Evolutionary conservation across 495 filamentous ascomycete genomes (phyloP).

Genomic region (Daldinia childiae): DNA sequence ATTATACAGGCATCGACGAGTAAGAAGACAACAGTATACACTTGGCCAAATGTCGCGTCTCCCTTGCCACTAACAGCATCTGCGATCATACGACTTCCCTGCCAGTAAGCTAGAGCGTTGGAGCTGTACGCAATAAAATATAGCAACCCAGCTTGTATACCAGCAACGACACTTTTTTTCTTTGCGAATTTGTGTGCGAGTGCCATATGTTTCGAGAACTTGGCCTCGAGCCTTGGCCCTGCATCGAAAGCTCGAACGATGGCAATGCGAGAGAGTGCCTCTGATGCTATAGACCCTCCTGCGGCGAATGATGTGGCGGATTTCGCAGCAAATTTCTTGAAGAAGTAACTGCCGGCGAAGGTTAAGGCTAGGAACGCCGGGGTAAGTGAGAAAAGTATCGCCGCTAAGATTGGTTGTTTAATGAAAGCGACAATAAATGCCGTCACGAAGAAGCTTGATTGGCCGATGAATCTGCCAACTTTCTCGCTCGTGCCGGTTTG

Average conservation of each 20-base stretch:
- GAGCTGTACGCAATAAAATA: constrained; percentile 71
- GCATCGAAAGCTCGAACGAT: constrained; percentile 59
- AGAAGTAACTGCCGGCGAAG: constrained; percentile 64
- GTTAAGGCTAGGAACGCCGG: constrained; percentile 72
- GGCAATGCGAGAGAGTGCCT: constrained; percentile 52
- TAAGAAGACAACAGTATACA: constrained; percentile 70
- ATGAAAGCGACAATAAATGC: constrained; percentile 71
- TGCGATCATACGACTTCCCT: constrained; percentile 64
- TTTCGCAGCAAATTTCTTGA: constrained; percentile 63
- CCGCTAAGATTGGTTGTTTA: constrained; percentile 59
- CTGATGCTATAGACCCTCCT: constrained; percentile 50
- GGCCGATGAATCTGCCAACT: constrained; percentile 66
- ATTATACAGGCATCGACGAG: constrained; percentile 69
- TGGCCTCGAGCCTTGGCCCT: constrained; percentile 57
- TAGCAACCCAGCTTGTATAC: constrained; percentile 65
- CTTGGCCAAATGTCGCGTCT: constrained; percentile 60
- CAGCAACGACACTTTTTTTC: constrained; percentile 65
- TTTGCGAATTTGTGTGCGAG: constrained; percentile 59
- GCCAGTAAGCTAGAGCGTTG: constrained; percentile 73
- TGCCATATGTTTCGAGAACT: constrained; percentile 60
- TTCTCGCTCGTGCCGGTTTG: constrained; percentile 71
- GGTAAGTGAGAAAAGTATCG: constrained; percentile 64
- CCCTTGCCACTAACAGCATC: constrained; percentile 50
- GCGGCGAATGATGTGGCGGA: constrained; percentile 21
- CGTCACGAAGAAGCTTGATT: constrained; percentile 66